Evolutionary conservation across 2,329 filamentous ascomycete genomes (phyloP).

Genomic region (Ambrosiella xylebori): DNA sequence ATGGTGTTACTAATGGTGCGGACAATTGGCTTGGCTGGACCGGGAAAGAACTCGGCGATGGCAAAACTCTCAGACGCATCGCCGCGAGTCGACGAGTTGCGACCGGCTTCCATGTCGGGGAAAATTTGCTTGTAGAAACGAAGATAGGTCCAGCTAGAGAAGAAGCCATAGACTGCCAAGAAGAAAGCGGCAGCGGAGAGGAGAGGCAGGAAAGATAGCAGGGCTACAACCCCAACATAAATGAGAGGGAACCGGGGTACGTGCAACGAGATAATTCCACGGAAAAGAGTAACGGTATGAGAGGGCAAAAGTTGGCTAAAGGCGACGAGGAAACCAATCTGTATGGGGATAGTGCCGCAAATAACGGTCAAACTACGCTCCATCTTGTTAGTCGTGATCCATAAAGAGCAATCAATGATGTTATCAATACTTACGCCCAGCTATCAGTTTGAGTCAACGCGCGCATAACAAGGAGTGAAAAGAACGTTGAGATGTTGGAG

Average conservation of each 20-base stretch:
- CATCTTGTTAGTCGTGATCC: constrained; percentile 14
- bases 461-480: constrained; percentile 57
- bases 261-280: constrained; percentile 72
- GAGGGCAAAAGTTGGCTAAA: constrained; percentile 96
- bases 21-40: constrained; percentile 60
- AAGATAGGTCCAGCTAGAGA: constrained; percentile 86
- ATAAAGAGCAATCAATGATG: background rate
- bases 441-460: constrained; percentile 47
- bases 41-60: constrained; percentile 90
- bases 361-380: constrained; percentile 54
- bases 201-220: constrained; percentile 39
- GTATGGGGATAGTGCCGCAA: constrained; percentile 73
- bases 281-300: constrained; percentile 88
- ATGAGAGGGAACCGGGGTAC: constrained; percentile 57
- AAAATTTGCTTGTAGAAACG: constrained; percentile 79
- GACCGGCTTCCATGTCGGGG: constrained; percentile 43
- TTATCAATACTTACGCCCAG: constrained; percentile 43
- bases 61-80: constrained; percentile 94
- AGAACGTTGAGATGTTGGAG: constrained; percentile 62
- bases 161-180: constrained; percentile 62
- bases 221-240: constrained; percentile 56
- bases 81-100: constrained; percentile 46
- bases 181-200: constrained; percentile 58
- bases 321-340: constrained; percentile 85
- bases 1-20: constrained; percentile 55